Evolutionary conservation across 352 stramenopile genomes (phyloP).

Genomic region (Phytophthora meadii): DNA sequence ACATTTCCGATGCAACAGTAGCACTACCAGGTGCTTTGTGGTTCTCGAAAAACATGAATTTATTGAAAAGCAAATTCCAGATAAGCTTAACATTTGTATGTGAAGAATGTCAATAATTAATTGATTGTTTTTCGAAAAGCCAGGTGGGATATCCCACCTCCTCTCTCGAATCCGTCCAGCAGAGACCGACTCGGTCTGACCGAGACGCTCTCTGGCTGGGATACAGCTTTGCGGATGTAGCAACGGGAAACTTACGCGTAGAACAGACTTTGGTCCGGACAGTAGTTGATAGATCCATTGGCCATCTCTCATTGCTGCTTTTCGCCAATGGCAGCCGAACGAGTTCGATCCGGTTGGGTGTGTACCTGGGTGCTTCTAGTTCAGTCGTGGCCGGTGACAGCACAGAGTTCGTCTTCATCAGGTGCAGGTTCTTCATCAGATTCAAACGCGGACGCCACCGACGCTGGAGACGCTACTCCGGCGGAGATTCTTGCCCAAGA

Average conservation of each 20-base stretch:
- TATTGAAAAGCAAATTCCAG: too few species aligned
- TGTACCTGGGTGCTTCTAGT: slow-evolving; percentile 1
- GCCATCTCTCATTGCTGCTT: slow-evolving; percentile 1
- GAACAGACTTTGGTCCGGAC: slow-evolving; percentile 18
- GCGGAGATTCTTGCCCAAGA: slow-evolving; percentile 31
- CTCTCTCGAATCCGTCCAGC: slow-evolving; percentile 32
- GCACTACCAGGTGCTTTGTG: slow-evolving; percentile 3
- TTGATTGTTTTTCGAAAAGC: slow-evolving; percentile 4
- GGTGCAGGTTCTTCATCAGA: not conserved
- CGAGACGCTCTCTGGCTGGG: slow-evolving; percentile 27
- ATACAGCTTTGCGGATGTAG: slow-evolving; percentile 3
- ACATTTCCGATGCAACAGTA: slow-evolving; percentile 18
- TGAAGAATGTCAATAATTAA: too few species aligned
- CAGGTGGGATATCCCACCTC: slow-evolving; percentile 21
- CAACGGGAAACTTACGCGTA: slow-evolving; percentile 4
- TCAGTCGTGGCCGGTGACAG: not conserved
- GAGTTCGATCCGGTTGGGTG: not conserved
- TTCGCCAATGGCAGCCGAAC: slow-evolving; percentile 8
- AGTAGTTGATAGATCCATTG: slow-evolving; percentile 9
- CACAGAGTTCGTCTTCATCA: slow-evolving; percentile 23
- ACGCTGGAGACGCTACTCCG: slow-evolving; percentile 12
- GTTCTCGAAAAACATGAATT: not conserved
- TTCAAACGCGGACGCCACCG: not conserved
- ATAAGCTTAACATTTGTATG: too few species aligned
- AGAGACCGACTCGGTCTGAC: slow-evolving; percentile 9